phyloP scores from a whole-genome alignment of 495 filamentous ascomycete genomes.

The Platismatia glauca region DNA sequence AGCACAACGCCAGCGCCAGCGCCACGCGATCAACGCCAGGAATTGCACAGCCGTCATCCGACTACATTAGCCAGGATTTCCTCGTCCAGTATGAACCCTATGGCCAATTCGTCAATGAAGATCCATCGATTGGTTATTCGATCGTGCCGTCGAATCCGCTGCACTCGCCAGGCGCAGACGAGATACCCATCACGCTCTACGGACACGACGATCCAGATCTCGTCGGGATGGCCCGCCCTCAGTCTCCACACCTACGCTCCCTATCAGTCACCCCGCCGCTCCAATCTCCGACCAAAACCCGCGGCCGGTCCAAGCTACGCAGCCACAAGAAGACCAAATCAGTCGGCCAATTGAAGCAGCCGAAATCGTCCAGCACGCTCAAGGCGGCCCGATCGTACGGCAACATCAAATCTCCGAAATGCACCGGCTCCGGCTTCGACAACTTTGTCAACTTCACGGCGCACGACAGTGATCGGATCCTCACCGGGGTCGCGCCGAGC shows the following conservation, averaged over 20 bases:
- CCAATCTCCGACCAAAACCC: neutral
- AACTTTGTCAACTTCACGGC: conserved; percentile 97
- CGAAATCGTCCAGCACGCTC: conserved; percentile 27
- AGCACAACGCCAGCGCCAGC: neutral
- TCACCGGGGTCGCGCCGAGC: conserved; percentile 84
- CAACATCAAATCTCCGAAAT: conserved; percentile 32
- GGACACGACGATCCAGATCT: neutral
- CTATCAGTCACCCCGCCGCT: neutral
- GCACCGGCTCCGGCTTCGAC: conserved; percentile 59
- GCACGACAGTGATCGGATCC: conserved; percentile 64
- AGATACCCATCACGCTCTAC: conserved; percentile 18
- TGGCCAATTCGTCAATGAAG: conserved; percentile 12
- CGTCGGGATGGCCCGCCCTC: neutral
- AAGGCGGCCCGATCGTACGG: conserved; percentile 18
- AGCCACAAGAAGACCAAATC: conserved; percentile 8
- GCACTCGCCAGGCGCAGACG: neutral
- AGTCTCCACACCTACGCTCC: conserved; percentile 2
- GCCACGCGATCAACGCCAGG: conserved; percentile 8
- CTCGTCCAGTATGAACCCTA: conserved; percentile 26
- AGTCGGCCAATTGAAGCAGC: conserved; percentile 5
- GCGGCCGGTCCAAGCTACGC: neutral
- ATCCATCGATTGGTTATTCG: conserved; percentile 14
- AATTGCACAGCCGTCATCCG: conserved; percentile 2
- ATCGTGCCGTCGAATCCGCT: conserved; percentile 2
- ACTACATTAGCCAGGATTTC: conserved; percentile 30